These are phyloP conservation scores for Fusarium equiseti DNA, from an alignment of 2,329 filamentous ascomycete genomes.

Conservation along the genomic window DNA sequence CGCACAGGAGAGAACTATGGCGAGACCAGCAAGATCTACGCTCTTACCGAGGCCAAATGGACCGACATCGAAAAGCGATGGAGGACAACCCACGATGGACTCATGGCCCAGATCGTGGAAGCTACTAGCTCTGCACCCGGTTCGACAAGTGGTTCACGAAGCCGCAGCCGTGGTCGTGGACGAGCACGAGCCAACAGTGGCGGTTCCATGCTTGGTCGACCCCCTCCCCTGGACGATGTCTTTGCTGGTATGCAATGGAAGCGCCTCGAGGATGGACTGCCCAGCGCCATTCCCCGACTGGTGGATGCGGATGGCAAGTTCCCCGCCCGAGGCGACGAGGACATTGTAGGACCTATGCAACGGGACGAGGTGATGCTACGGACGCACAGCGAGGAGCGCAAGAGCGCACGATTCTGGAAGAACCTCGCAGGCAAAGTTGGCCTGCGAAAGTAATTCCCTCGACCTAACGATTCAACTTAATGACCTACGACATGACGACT, in stretches of 20 bases:
- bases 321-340: constrained; percentile 86
- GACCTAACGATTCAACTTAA: constrained; percentile 38
- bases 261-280: constrained; percentile 66
- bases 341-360: constrained; percentile 94
- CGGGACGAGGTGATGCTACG: constrained; percentile 67
- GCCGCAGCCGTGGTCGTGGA: constrained; percentile 56
- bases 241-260: constrained; percentile 59
- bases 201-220: constrained; percentile 55
- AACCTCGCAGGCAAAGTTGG: constrained; percentile 62
- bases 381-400: constrained; percentile 59
- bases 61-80: constrained; percentile 80
- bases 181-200: constrained; percentile 56
- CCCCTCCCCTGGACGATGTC: constrained; percentile 53
- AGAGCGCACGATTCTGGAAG: constrained; percentile 62
- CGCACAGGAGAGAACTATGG: constrained; percentile 93
- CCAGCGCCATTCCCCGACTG: constrained; percentile 76
- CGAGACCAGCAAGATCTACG: constrained; percentile 87
- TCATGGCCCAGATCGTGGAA: constrained; percentile 66
- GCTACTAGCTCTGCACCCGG: constrained; percentile 48
- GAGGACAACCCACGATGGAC: constrained; percentile 76
- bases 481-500: constrained; percentile 44
- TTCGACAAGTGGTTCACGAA: constrained; percentile 50
- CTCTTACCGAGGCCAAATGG: constrained; percentile 90
- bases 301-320: constrained; percentile 85
- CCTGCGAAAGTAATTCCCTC: constrained; percentile 44